These are phyloP conservation scores for Lichtheimia hyalospora DNA, from an alignment of 371 early-diverging fungal genomes.

Conservation along the genomic window DNA sequence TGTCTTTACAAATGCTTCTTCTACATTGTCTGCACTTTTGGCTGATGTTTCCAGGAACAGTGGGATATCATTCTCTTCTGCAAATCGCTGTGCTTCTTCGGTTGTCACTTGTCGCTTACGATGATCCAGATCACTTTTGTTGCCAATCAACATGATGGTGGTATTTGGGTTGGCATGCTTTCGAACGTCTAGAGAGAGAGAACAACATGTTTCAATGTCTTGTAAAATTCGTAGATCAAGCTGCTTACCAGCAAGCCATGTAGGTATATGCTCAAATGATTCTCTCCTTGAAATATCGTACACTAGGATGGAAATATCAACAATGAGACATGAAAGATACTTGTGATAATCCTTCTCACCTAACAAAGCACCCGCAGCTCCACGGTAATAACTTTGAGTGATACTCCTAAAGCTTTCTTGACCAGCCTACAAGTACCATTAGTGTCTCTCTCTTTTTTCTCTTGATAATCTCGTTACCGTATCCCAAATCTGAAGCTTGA, in stretches of 20 bases:
- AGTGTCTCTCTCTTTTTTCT: background rate
- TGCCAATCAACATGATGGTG: conserved; percentile 90
- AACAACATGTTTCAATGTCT: background rate
- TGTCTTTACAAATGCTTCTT: conserved; percentile 77
- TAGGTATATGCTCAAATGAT: conserved; percentile 88
- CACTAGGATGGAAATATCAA: conserved; percentile 31
- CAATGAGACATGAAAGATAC: background rate
- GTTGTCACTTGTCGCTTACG: conserved; percentile 76
- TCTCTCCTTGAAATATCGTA: conserved; percentile 86
- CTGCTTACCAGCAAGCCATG: conserved; percentile 84
- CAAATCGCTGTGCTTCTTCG: conserved; percentile 91
- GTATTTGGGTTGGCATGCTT: conserved; percentile 90
- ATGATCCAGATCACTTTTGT: conserved; percentile 86
- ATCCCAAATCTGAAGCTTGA: conserved; percentile 99
- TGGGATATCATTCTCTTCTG: conserved; percentile 76
- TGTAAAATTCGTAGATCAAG: background rate
- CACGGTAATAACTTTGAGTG: conserved; percentile 96
- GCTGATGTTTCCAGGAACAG: conserved; percentile 94
- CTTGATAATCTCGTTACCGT: conserved; percentile 67
- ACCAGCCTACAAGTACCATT: conserved; percentile 71
- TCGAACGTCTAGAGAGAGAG: conserved; percentile 58
- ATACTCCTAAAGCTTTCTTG: conserved; percentile 96
- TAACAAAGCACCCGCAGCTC: conserved; percentile 87
- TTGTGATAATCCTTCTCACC: conserved; percentile 2
- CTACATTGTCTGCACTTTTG: conserved; percentile 91